These are phyloP conservation scores for Chlorophyllum brunneum DNA, from an alignment of 768 basidiomycete species.

Conservation along the genomic window DNA sequence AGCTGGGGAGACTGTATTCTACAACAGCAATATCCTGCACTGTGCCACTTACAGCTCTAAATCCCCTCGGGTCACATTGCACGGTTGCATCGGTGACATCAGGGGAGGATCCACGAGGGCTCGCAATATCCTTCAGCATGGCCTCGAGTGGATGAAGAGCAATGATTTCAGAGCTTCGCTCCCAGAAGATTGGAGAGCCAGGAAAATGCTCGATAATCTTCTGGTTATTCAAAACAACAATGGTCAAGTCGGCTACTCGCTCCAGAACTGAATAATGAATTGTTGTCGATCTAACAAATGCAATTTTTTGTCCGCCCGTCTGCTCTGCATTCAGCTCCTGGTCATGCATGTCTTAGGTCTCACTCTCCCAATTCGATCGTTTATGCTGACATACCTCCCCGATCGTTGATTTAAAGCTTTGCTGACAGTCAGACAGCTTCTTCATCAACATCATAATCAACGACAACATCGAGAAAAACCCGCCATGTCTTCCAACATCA, in stretches of 20 bases:
- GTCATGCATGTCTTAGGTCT: not conserved
- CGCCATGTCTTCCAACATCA: not conserved
- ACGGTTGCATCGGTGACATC: constrained; percentile 62
- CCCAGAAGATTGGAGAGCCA: constrained; percentile 35
- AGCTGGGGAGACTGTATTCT: constrained; percentile 79
- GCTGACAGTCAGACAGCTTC: not conserved
- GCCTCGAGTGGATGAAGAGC: constrained; percentile 65
- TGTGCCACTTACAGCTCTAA: constrained; percentile 59
- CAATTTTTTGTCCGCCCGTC: no score
- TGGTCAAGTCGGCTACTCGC: constrained; percentile 3
- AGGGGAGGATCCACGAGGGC: constrained; percentile 61
- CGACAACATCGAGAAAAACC: not conserved
- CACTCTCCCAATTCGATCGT: not conserved
- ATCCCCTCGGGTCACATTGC: constrained; percentile 58
- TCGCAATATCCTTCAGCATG: constrained; percentile 74
- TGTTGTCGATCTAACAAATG: no score
- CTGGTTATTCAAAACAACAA: constrained; percentile 43
- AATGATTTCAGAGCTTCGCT: constrained; percentile 42
- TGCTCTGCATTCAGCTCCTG: no score
- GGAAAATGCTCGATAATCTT: constrained; percentile 57
- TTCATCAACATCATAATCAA: not conserved
- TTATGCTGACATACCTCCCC: not conserved
- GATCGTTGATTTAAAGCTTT: not conserved
- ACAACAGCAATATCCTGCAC: constrained; percentile 77
- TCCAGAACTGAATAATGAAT: constrained; percentile 1